Conservation (phyloP, 345 rosid species). For the Citrus maxima region DNA sequence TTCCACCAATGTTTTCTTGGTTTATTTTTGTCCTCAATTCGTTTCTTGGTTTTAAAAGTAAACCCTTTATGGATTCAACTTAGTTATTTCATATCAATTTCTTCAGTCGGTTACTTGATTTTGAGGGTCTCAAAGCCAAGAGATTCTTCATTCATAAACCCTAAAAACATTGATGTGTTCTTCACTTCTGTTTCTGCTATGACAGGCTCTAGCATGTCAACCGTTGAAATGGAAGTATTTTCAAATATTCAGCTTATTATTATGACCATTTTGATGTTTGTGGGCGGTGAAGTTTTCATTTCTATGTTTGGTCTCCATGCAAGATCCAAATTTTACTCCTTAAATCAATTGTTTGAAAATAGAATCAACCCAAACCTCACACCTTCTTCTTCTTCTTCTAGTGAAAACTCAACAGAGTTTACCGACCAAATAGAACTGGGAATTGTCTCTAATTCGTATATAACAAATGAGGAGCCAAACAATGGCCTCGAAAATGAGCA, state of each 20-base stretch:
- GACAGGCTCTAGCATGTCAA: slow-evolving; percentile 71
- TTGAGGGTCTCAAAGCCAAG: slow-evolving; percentile 35
- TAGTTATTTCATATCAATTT: slow-evolving; percentile 33
- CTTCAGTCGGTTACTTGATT: slow-evolving; percentile 35
- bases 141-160: slow-evolving; percentile 23
- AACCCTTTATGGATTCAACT: slow-evolving; percentile 38
- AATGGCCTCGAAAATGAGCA: too few relatives aligned
- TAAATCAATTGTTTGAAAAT: too few relatives aligned
- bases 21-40: too few relatives aligned
- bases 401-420: too few relatives aligned
- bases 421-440: too few relatives aligned
- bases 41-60: slow-evolving; percentile 1
- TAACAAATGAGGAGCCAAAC: too few relatives aligned
- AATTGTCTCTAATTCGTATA: too few relatives aligned
- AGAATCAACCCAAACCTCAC: too few relatives aligned
- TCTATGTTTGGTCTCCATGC: too few relatives aligned
- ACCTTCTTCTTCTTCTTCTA: too few relatives aligned
- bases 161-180: slow-evolving; percentile 43
- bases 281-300: slow-evolving; percentile 56
- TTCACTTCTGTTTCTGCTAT: slow-evolving; percentile 72
- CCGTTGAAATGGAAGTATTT: slow-evolving; percentile 75
- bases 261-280: slow-evolving; percentile 48
- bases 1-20: too few relatives aligned
- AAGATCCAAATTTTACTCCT: too few relatives aligned
- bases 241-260: slow-evolving; percentile 56